Conservation (phyloP, 2,329 filamentous ascomycete genomes). For the Apiospora marii region DNA sequence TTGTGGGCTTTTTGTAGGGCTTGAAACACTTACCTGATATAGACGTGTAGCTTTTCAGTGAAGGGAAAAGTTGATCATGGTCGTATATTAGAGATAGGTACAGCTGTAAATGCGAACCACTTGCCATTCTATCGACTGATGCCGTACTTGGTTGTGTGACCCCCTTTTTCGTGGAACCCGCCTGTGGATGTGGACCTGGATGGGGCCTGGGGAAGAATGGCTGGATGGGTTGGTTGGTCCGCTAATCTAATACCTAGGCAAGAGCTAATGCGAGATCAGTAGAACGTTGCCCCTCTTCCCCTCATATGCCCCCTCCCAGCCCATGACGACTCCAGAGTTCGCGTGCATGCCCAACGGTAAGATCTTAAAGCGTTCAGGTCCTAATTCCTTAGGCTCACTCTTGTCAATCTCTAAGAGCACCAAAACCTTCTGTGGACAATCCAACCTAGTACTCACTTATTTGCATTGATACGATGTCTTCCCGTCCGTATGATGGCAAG, state of each 20-base stretch:
- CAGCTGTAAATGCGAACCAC: neutral
- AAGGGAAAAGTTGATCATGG: neutral
- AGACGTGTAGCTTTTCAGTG: neutral
- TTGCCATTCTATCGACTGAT: neutral
- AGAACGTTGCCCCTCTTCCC: constrained; percentile 19
- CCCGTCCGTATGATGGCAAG: constrained; percentile 47
- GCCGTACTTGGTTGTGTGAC: neutral
- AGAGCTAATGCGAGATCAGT: constrained; percentile 11
- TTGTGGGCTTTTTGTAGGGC: neutral
- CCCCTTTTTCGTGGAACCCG: neutral
- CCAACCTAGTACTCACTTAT: neutral
- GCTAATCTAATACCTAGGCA: neutral
- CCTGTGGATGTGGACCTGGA: constrained; percentile 3
- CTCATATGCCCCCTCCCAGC: constrained; percentile 10
- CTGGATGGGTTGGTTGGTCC: neutral
- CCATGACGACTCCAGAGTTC: neutral
- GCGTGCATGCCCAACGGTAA: neutral
- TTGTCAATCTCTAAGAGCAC: neutral
- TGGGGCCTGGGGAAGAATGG: neutral
- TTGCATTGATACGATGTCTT: neutral
- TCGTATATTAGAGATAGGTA: neutral
- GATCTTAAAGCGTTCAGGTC: neutral
- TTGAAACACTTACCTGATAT: neutral
- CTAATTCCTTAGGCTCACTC: too few relatives aligned
- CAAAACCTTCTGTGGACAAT: neutral